A percentile compares a stretch with the other conserved stretches of the same genome.
phyloP scores from a whole-genome alignment of 2,329 filamentous ascomycete species.

The Colletotrichum godetiae region DNA sequence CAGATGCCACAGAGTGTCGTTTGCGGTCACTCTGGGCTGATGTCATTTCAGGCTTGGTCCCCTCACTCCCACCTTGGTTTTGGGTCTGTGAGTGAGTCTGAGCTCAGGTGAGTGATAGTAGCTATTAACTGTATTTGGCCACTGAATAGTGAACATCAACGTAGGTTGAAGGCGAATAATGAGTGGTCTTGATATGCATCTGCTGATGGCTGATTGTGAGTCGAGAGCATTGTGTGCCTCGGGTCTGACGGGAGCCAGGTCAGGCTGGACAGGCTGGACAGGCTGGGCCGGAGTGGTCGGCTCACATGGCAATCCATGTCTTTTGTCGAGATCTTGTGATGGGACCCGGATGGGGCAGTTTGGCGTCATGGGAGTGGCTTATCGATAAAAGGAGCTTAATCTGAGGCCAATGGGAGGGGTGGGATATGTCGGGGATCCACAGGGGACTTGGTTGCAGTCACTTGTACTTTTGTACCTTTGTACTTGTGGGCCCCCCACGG shows the following conservation, averaged over 20 bases:
- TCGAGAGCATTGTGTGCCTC: background rate
- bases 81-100: background rate
- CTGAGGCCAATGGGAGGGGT: background rate
- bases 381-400: constrained; percentile 13
- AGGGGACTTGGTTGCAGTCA: background rate
- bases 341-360: constrained; percentile 24
- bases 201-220: too few relatives aligned
- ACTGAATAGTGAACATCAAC: background rate
- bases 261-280: background rate
- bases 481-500: background rate
- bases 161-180: background rate
- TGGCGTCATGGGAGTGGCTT: constrained; percentile 31
- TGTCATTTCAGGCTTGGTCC: constrained; percentile 11
- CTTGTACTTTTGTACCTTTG: background rate
- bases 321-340: constrained; percentile 30
- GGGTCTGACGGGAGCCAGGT: background rate
- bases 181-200: background rate
- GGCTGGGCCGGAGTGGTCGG: constrained; percentile 9
- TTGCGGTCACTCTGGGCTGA: constrained; percentile 24
- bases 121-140: background rate
- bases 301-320: constrained; percentile 28
- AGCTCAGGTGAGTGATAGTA: background rate
- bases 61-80: background rate
- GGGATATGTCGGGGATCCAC: background rate
- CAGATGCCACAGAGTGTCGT: background rate